These are phyloP conservation scores for Phytopythium kandeliae DNA, from an alignment of 352 stramenopile genomes.

Conservation along the genomic window DNA sequence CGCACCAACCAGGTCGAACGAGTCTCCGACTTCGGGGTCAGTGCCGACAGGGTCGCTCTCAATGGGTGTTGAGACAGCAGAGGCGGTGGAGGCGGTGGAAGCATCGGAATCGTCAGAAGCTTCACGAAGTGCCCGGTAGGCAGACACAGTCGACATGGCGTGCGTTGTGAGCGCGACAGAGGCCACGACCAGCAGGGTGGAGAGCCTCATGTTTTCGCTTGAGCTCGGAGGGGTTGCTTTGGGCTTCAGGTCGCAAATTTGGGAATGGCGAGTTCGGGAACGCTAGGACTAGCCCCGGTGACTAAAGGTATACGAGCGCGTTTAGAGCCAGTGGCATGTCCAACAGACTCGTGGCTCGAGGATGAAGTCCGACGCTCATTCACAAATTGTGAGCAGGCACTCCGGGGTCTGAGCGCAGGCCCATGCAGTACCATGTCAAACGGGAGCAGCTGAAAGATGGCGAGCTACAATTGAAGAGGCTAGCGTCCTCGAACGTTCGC, in stretches of 20 bases:
- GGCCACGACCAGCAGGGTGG: not conserved
- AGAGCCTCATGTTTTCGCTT: not conserved
- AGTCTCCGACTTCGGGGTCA: not conserved
- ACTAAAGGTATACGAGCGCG: no score
- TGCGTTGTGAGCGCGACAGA: not conserved
- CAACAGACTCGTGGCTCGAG: not conserved
- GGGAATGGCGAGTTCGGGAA: not conserved
- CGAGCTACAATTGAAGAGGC: no score
- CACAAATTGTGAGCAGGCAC: no score
- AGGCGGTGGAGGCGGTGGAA: not conserved
- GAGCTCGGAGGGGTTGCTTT: not conserved
- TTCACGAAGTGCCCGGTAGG: not conserved
- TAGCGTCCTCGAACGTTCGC: no score
- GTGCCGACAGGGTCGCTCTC: not conserved
- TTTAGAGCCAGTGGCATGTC: no score
- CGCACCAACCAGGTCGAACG: not conserved
- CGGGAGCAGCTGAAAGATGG: no score
- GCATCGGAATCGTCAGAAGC: not conserved
- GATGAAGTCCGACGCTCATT: no score
- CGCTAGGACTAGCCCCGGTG: not conserved
- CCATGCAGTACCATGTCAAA: no score
- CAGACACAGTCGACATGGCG: not conserved
- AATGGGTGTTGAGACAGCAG: not conserved
- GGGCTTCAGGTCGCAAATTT: not conserved
- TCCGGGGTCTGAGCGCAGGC: no score